Percentiles rank a stretch among this genome's conserved stretches.
Evolutionary conservation across 768 basidiomycete genomes (phyloP).

Genomic region (Neoboletus magnificus): DNA sequence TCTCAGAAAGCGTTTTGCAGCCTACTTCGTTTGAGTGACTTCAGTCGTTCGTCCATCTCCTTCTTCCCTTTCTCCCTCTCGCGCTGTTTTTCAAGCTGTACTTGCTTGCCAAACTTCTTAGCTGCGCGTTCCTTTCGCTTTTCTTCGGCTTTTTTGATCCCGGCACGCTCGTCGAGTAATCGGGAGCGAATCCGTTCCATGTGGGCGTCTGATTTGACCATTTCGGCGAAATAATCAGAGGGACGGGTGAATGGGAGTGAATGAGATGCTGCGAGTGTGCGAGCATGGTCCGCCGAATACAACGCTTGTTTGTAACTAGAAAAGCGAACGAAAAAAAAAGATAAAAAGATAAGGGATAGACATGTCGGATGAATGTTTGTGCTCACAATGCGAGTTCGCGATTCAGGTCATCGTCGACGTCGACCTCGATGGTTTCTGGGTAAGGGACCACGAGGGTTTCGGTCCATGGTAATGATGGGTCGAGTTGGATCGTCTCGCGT

Average conservation of each 20-base stretch:
- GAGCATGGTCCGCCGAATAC: slow-evolving; percentile 74
- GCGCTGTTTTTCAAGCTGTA: slow-evolving; percentile 91
- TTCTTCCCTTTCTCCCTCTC: slow-evolving; percentile 88
- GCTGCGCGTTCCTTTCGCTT: slow-evolving; percentile 89
- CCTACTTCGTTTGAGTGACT: slow-evolving; percentile 86
- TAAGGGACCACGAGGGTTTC: slow-evolving; percentile 74
- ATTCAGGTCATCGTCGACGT: slow-evolving; percentile 85
- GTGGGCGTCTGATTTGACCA: slow-evolving; percentile 96
- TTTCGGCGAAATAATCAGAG: slow-evolving; percentile 94
- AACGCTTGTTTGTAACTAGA: slow-evolving; percentile 93
- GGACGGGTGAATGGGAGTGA: slow-evolving; percentile 88
- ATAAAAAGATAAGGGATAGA: neutral
- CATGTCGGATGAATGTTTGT: neutral
- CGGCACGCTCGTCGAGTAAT: slow-evolving; percentile 81
- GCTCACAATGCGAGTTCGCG: slow-evolving; percentile 94
- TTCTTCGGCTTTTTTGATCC: slow-evolving; percentile 89
- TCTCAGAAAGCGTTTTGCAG: neutral
- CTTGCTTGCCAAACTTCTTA: slow-evolving; percentile 98
- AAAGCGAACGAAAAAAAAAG: neutral
- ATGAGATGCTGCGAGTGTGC: slow-evolving; percentile 71
- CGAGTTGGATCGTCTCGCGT: slow-evolving; percentile 70
- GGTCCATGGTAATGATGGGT: slow-evolving; percentile 76
- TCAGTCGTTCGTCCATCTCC: slow-evolving; percentile 83
- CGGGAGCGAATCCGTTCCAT: slow-evolving; percentile 96
- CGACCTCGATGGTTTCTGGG: slow-evolving; percentile 69